Percentiles rank a stretch among this genome's conserved stretches.
These are phyloP conservation scores for Ophiostoma perfectum DNA, from an alignment of 2,329 filamentous ascomycete genomes.

Conservation along the genomic window DNA sequence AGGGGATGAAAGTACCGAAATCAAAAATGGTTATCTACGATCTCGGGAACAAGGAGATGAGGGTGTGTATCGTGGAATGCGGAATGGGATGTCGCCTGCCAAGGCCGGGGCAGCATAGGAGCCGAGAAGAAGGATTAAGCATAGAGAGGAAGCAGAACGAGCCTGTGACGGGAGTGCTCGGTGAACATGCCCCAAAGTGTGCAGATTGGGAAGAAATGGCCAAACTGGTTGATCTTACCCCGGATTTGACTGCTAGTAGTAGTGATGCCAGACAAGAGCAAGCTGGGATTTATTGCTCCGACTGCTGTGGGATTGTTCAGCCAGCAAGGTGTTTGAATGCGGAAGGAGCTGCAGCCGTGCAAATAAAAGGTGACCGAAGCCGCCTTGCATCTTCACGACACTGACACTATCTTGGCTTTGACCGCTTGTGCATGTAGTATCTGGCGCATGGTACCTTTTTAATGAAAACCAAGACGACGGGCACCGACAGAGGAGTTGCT, in stretches of 20 bases:
- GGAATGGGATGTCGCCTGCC: too few species aligned
- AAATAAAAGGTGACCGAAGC: too few species aligned
- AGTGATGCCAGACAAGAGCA: too few species aligned
- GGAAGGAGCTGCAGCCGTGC: constrained; percentile 4
- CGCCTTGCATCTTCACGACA: too few species aligned
- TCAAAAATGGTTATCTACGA: not conserved
- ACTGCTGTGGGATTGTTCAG: not conserved
- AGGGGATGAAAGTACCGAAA: not conserved
- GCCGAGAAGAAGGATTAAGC: too few species aligned
- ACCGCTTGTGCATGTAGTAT: too few species aligned
- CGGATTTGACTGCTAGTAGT: constrained; percentile 1
- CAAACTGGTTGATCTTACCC: not conserved
- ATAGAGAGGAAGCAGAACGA: too few species aligned
- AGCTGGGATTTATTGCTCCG: not conserved
- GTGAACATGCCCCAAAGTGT: not conserved
- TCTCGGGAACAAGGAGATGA: constrained; percentile 5
- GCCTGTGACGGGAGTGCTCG: not conserved
- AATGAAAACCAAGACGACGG: too few species aligned
- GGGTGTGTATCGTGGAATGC: constrained; percentile 2
- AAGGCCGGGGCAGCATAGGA: too few species aligned
- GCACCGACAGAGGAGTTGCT: too few species aligned
- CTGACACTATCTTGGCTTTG: too few species aligned
- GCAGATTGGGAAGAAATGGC: not conserved
- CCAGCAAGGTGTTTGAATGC: not conserved
- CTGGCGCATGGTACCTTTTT: too few species aligned